Evolutionary conservation across 345 rosid genomes (phyloP).

Genomic region (Eucalyptus rudis): DNA sequence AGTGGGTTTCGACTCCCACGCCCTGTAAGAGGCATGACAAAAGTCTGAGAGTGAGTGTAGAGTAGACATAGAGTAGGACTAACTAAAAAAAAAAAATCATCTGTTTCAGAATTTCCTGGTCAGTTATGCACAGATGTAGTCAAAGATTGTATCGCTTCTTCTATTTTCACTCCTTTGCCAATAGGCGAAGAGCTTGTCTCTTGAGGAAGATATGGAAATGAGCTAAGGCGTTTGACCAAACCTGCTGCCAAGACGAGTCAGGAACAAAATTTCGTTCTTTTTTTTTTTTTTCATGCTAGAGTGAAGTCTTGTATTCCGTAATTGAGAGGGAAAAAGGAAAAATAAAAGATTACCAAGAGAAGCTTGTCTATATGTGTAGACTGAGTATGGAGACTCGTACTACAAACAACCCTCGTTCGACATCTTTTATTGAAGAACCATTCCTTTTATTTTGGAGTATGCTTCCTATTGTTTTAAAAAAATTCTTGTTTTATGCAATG

Average conservation of each 20-base stretch:
- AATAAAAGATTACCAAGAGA: neutral
- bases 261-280: neutral
- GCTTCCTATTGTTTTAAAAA: neutral
- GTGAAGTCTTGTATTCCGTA: neutral
- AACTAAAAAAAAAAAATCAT: too few relatives aligned
- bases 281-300: neutral
- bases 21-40: too few relatives aligned
- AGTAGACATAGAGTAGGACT: too few relatives aligned
- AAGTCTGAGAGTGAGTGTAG: too few relatives aligned
- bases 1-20: too few relatives aligned
- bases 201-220: conserved; percentile 10
- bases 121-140: neutral
- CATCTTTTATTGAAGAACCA: conserved; percentile 1
- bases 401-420: conserved; percentile 3
- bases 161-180: neutral
- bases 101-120: neutral
- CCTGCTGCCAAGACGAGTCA: neutral
- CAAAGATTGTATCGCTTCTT: neutral
- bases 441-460: neutral
- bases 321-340: neutral
- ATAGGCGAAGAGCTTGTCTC: neutral
- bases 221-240: conserved; percentile 1
- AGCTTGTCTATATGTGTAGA: neutral
- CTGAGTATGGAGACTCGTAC: neutral
- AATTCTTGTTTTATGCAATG: too few relatives aligned